Percentiles rank a stretch among this genome's conserved stretches.
Evolutionary conservation across 805 yeast genomes (phyloP).

Genomic region (Yueomyces sp.): DNA sequence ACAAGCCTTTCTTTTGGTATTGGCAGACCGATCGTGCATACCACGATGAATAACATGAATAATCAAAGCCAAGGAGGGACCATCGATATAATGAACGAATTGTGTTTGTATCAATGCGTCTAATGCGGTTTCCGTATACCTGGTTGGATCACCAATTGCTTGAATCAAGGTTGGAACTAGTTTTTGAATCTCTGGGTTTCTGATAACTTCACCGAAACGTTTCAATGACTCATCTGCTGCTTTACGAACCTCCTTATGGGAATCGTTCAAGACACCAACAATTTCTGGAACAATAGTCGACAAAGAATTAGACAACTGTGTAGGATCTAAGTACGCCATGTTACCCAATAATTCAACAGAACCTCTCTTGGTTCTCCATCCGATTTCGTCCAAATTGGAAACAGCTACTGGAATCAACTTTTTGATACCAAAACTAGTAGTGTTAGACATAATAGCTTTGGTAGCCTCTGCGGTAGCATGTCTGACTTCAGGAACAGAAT

Average conservation of each 20-base stretch:
- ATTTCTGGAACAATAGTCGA: constrained; percentile 91
- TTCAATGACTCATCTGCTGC: constrained; percentile 86
- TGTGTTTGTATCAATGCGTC: constrained; percentile 80
- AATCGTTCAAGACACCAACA: constrained; percentile 85
- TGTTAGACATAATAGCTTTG: constrained; percentile 72
- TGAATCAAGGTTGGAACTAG: constrained; percentile 75
- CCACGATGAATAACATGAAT: constrained; percentile 94
- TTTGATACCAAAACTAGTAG: constrained; percentile 87
- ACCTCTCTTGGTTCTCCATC: constrained; percentile 96
- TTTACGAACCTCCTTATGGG: constrained; percentile 92
- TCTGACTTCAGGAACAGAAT: constrained; percentile 71
- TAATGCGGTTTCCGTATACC: constrained; percentile 73
- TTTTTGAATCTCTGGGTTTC: constrained; percentile 93
- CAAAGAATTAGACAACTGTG: constrained; percentile 79
- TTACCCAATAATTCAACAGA: constrained; percentile 92
- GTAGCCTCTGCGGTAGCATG: constrained; percentile 83
- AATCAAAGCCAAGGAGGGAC: constrained; percentile 90
- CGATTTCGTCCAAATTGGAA: constrained; percentile 69
- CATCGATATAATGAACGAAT: constrained; percentile 94
- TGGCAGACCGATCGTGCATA: constrained; percentile 87
- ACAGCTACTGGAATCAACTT: constrained; percentile 85
- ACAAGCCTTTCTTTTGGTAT: constrained; percentile 84
- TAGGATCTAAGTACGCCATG: constrained; percentile 94
- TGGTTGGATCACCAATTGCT: constrained; percentile 95
- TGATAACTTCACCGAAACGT: constrained; percentile 89